Evolutionary conservation across 2,329 filamentous ascomycete species (phyloP), one percentile per base, ranked within the genome.

Genomic region (Aspergillus sergii): DNA sequence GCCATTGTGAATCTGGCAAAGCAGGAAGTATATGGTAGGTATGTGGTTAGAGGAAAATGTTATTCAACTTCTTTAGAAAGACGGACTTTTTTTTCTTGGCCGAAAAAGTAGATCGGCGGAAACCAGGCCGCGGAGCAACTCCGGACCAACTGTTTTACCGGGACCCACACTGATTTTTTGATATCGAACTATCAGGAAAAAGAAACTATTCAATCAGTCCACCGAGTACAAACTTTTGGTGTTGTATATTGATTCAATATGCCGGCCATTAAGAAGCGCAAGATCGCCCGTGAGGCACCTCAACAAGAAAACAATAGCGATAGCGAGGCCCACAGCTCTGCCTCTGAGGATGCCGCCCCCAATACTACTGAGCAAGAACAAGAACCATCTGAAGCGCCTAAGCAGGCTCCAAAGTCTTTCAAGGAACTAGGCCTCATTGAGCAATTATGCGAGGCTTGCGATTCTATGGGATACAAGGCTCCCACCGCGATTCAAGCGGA

Each of bases 401-500:
- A 61, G 48, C 56, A 63, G 58, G 57, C 62, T 28, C 68, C 75
- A n/a, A 84, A 83, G 65, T 79, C 79, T 5, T 86, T 86, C 64
- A 79, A 81, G 70, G 83, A 86, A 54, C 71, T 86, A 39, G 94
- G 94, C 28, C 86, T 98, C 57, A 91, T 94, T 63, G 92, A 96
- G 61, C 87, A 91, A 34, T 85, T 99, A 59, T 96, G 92, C 80
- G 94, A 98, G 75, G 93, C 94, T 57, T 98, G 94, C 80, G 86
- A 86, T 6, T 84, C 87, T 0, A 85, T 98, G 59, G 91, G 91
- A 66, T 99, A 93, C 84, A 96, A 90, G 72, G 80, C 85, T 32
- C 92, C 95, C 0, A 99, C 94, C 1, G 90, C 94, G 0, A 98
- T 99, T 68, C 95, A 97, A 78, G 85, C 85, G 58, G 87, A 96